A percentile compares a stretch with the other conserved stretches of the same genome.
Conservation (phyloP, 768 basidiomycete species). For the Tubosaeta brunneosetosa region DNA sequence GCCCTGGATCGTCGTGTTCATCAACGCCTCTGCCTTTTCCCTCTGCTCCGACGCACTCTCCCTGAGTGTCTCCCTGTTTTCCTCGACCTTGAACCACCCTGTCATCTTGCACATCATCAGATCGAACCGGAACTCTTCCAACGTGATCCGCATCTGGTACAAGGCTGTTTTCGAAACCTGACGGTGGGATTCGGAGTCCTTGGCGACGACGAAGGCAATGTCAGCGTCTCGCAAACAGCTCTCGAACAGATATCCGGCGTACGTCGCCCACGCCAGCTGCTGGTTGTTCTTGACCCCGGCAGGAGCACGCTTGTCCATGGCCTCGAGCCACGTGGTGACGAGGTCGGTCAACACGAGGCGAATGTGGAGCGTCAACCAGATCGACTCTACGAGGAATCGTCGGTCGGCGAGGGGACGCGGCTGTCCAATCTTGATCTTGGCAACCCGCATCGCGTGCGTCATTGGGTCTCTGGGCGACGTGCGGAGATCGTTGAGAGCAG, state of each 20-base stretch:
- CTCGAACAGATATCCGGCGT: slow-evolving; percentile 41
- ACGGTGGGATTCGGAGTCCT: slow-evolving; percentile 46
- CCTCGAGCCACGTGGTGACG: slow-evolving; percentile 38
- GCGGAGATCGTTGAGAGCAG: slow-evolving; percentile 27
- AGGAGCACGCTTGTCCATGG: slow-evolving; percentile 19
- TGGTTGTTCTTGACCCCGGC: slow-evolving; percentile 17
- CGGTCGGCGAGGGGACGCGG: slow-evolving; percentile 54
- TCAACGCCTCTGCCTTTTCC: slow-evolving; percentile 3
- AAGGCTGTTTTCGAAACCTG: slow-evolving; percentile 46
- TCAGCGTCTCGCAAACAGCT: slow-evolving; percentile 44
- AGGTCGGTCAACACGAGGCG: slow-evolving; percentile 47
- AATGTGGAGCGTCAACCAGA: slow-evolving; percentile 50
- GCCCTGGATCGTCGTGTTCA: not conserved
- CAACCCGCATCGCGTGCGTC: slow-evolving; percentile 48
- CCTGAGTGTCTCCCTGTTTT: slow-evolving; percentile 15
- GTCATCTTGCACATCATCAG: slow-evolving; percentile 30
- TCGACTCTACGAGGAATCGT: slow-evolving; percentile 57
- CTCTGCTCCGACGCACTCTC: slow-evolving; percentile 14
- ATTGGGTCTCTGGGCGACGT: slow-evolving; percentile 39
- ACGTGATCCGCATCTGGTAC: slow-evolving; percentile 39
- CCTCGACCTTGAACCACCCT: slow-evolving; percentile 14
- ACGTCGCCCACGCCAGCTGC: slow-evolving; percentile 45
- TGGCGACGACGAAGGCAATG: slow-evolving; percentile 44
- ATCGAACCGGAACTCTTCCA: slow-evolving; percentile 51
- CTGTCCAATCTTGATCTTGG: slow-evolving; percentile 51